Evolutionary conservation across 495 filamentous ascomycete species (phyloP).

Genomic region (Beverwykella pulmonaria): DNA sequence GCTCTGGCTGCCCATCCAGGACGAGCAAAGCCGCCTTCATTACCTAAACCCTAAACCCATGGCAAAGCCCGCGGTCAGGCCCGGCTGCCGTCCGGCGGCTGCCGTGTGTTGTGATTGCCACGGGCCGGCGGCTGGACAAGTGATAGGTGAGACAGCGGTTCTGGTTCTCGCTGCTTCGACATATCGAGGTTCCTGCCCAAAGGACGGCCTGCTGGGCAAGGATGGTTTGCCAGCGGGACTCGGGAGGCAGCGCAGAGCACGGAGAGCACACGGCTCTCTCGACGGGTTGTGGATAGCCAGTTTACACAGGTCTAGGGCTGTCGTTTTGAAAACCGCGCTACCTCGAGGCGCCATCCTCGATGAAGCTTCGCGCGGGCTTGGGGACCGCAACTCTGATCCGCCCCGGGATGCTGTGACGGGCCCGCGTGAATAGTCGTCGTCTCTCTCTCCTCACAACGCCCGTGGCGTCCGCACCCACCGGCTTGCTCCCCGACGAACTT

Average conservation of each 20-base stretch:
- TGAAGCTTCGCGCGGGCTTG: not conserved
- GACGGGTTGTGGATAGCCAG: not conserved
- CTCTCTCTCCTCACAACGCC: not conserved
- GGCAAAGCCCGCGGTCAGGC: too few relatives aligned
- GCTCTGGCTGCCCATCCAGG: not conserved
- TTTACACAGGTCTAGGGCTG: not conserved
- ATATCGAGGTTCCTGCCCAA: too few relatives aligned
- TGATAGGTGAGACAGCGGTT: too few relatives aligned
- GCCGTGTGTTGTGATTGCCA: too few relatives aligned
- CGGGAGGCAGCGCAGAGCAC: not conserved
- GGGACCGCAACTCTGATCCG: slow-evolving; percentile 8
- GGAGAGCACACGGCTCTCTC: not conserved
- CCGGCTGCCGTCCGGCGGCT: too few relatives aligned
- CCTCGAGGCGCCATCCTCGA: not conserved
- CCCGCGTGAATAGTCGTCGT: not conserved
- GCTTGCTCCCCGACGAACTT: not conserved
- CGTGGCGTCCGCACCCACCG: not conserved
- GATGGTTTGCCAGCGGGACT: not conserved
- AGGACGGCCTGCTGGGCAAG: not conserved
- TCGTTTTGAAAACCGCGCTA: not conserved
- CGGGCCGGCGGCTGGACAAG: too few relatives aligned
- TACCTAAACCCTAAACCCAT: not conserved
- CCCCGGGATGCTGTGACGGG: slow-evolving; percentile 22
- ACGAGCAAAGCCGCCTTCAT: not conserved
- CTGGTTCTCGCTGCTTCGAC: too few relatives aligned